Base-by-base conservation (phyloP, 169 alveolate species). In the Plasmodium inui region DNA sequence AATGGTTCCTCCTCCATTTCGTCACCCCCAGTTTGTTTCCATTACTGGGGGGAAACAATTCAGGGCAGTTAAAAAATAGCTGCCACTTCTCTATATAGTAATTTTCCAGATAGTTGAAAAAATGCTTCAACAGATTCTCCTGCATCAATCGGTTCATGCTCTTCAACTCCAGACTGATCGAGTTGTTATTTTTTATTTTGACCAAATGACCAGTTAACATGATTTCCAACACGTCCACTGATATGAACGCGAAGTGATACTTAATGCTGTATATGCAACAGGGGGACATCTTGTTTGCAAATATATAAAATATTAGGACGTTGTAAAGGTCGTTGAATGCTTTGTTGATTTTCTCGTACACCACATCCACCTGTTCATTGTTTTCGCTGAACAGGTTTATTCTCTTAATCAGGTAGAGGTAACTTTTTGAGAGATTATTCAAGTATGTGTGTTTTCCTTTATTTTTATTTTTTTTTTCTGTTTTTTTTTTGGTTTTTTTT, bases 151-250 rank as follows among this genome's bases (percentile, higher is more conserved):
- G 61, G 14, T 89, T 39, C 89, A 89, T 79, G 71, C 81, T 89
- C 14, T 17, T 44, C 81, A 89, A 46, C 53, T 89, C 94, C 26
- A 89, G 34, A 22, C 71, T 79, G 12, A 89, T 44, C 2, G 82
- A 76, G n/a, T 89, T 34, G 46, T 89, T 89, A 89, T 89, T 89
- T 89, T 89, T 89, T 22, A 89, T 86, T 46, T 89, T 89, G 19
- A 89, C 50, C 81, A 89, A 89, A 89, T 89, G 94, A 0, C 94
- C 94, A 14, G 94, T 89, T 34, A 89, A 28, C 94, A 89, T 89
- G 39, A 89, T 57, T 79, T 89, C 94, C 71, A 89, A 61, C 34
- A 89, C 70, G 53, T 89, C 94, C 70, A 79, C 81, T 3, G 94
- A 79, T 37, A 79, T 70, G 3, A 89, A 89, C 3, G 61, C 81